Evolutionary conservation across 495 filamentous ascomycete genomes (phyloP).

Genomic region (Polyplosphaeria fusca): DNA sequence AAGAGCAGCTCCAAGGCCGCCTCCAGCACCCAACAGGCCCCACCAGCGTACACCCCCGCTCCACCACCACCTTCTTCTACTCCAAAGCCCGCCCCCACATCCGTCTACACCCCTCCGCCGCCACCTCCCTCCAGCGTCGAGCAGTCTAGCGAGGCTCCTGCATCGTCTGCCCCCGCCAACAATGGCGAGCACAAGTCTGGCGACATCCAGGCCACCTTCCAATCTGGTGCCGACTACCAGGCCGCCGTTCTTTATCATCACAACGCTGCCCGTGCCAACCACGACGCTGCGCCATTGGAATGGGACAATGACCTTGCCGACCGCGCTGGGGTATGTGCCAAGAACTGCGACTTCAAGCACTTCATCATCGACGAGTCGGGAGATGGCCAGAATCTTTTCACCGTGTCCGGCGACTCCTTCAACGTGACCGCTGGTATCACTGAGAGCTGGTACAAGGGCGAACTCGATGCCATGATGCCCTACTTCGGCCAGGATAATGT

Average conservation of each 20-base stretch:
- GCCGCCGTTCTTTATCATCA: conserved; percentile 62
- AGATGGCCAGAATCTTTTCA: conserved; percentile 73
- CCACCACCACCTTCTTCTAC: conserved; percentile 17
- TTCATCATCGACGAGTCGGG: conserved; percentile 49
- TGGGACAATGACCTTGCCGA: conserved; percentile 62
- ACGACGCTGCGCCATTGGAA: conserved; percentile 61
- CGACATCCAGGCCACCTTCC: conserved; percentile 10
- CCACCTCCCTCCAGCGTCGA: neutral
- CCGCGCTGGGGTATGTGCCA: conserved; percentile 54
- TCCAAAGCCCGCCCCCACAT: conserved; percentile 30
- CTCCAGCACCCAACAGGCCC: conserved; percentile 1
- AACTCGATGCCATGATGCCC: conserved; percentile 52
- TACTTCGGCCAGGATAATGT: conserved; percentile 45
- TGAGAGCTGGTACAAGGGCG: conserved; percentile 81
- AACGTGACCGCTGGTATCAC: conserved; percentile 64
- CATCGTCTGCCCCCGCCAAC: conserved; percentile 7
- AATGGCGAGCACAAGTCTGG: conserved; percentile 15
- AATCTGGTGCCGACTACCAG: conserved; percentile 43
- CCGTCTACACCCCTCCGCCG: conserved; percentile 17
- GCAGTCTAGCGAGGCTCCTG: conserved; percentile 16
- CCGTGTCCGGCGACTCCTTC: conserved; percentile 18
- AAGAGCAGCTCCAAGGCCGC: conserved; percentile 15
- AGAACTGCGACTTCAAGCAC: conserved; percentile 68
- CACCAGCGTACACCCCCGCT: conserved; percentile 5
- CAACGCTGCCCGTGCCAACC: conserved; percentile 82